Conservation (phyloP, 495 filamentous ascomycete genomes). For the Tuber indicum region DNA sequence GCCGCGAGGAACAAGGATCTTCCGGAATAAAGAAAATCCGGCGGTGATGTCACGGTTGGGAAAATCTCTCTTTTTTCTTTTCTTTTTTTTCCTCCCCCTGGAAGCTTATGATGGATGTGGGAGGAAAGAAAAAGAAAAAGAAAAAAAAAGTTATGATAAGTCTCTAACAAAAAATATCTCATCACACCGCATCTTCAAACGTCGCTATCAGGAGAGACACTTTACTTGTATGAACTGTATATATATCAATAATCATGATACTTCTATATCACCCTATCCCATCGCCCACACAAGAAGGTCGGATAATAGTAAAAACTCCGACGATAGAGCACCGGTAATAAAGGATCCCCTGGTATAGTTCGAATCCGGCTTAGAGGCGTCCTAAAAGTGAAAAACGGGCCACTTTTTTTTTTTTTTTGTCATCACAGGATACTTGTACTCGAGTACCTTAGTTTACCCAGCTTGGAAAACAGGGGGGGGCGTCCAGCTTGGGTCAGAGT, state of each 20-base stretch:
- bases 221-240: neutral
- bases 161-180: constrained; percentile 1
- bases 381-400: neutral
- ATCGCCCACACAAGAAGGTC: neutral
- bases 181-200: constrained; percentile 1
- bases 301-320: neutral
- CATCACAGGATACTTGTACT: too few species aligned
- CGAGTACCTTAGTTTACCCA: neutral
- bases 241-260: constrained; percentile 4
- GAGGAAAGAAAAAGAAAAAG: constrained; percentile 2
- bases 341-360: neutral
- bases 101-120: neutral
- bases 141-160: neutral
- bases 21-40: constrained; percentile 32
- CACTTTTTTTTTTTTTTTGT: neutral
- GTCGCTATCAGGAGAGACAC: neutral
- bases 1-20: constrained; percentile 5
- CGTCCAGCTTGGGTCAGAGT: neutral
- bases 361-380: neutral
- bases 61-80: neutral
- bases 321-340: neutral
- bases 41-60: constrained; percentile 3
- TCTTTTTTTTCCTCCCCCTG: neutral
- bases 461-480: neutral
- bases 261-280: neutral